Evolutionary conservation across 768 basidiomycete genomes (phyloP).

Genomic region (Tylopilus subfusipes): DNA sequence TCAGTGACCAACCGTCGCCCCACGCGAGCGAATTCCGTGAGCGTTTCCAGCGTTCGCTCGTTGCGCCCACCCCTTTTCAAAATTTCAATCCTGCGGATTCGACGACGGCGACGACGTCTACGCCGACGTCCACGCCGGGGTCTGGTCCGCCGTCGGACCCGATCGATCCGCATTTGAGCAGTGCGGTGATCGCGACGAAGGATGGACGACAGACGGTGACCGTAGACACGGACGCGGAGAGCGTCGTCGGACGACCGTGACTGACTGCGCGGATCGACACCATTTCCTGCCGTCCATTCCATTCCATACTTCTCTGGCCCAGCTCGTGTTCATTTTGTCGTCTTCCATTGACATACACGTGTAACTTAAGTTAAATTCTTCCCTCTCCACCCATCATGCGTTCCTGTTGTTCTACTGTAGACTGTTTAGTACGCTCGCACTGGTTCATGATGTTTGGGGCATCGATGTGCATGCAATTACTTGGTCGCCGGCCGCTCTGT

Average conservation of each 20-base stretch:
- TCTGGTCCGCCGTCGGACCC: constrained; percentile 33
- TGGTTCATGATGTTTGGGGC: not conserved
- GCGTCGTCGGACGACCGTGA: constrained; percentile 19
- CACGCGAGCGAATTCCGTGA: constrained; percentile 57
- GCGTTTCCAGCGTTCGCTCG: constrained; percentile 60
- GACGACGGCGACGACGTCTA: constrained; percentile 31
- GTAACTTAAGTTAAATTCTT: constrained; percentile 16
- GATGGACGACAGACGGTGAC: constrained; percentile 27
- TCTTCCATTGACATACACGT: constrained; percentile 5
- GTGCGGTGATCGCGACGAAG: constrained; percentile 21
- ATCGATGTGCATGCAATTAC: constrained; percentile 3
- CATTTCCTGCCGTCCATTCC: not conserved
- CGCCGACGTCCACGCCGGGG: constrained; percentile 34
- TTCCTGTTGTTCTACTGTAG: not conserved
- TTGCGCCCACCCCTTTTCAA: constrained; percentile 60
- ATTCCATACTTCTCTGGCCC: not conserved
- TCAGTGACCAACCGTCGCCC: constrained; percentile 30
- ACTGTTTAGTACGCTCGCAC: not conserved
- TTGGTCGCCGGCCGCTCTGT: constrained; percentile 10
- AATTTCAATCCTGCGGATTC: constrained; percentile 29
- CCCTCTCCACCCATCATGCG: not conserved
- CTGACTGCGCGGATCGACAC: not conserved
- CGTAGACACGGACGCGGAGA: constrained; percentile 27
- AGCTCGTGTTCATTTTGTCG: not conserved
- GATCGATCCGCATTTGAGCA: constrained; percentile 32